These are phyloP conservation scores for Trichosporon sp. DNA, from an alignment of 1,284 basidiomycete species.

Conservation along the genomic window DNA sequence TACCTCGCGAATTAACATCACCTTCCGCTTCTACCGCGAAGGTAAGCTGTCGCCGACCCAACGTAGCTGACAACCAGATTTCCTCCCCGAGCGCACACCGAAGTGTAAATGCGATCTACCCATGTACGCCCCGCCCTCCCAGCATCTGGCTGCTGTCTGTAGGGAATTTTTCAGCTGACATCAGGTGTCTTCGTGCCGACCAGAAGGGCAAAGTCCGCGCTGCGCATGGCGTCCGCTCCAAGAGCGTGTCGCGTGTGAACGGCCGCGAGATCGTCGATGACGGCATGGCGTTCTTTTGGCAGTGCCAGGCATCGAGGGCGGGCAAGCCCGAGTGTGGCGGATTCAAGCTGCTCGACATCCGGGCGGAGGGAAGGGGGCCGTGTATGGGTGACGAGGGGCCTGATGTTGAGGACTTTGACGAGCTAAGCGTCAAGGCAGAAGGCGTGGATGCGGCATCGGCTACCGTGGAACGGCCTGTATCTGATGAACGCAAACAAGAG, in stretches of 20 bases:
- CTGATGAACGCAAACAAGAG: neutral
- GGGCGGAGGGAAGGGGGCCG: conserved; percentile 60
- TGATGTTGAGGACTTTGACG: neutral
- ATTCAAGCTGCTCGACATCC: conserved; percentile 73
- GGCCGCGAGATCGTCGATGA: conserved; percentile 24
- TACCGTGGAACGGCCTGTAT: neutral
- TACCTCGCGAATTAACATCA: conserved; percentile 78
- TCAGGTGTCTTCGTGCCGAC: conserved; percentile 47
- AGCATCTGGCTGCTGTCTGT: neutral
- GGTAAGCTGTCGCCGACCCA: conserved; percentile 20
- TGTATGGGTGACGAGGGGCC: conserved; percentile 27
- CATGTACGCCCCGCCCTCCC: conserved; percentile 43
- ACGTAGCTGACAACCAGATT: conserved; percentile 59
- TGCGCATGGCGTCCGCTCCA: neutral
- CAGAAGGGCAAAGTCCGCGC: conserved; percentile 45
- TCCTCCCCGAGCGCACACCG: conserved; percentile 56
- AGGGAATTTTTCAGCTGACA: neutral
- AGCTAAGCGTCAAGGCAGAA: neutral
- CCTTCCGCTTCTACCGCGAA: conserved; percentile 57
- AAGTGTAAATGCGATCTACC: conserved; percentile 73
- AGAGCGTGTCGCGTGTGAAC: neutral
- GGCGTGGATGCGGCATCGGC: no score
- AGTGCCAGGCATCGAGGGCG: conserved; percentile 71
- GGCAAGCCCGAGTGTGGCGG: conserved; percentile 70
- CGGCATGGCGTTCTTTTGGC: conserved; percentile 71